Conservation (phyloP, 2,329 filamentous ascomycete species). For the Ceratocystis cubensis region DNA sequence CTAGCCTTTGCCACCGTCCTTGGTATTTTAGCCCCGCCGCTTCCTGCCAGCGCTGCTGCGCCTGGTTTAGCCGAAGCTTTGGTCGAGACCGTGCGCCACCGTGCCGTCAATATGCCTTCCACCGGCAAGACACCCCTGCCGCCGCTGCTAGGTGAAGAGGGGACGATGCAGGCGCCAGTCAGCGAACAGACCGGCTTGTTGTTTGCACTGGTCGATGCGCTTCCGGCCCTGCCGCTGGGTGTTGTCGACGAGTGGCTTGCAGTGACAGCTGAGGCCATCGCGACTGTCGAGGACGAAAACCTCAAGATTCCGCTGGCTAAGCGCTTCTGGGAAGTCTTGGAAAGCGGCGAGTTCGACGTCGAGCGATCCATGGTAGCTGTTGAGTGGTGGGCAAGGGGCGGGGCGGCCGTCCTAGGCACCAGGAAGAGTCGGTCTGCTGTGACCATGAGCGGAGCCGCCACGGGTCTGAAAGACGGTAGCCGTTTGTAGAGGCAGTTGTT, state of each 20-base stretch:
- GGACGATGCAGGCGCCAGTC: slow-evolving; percentile 26
- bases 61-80: slow-evolving; percentile 69
- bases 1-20: slow-evolving; percentile 78
- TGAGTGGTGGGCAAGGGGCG: slow-evolving; percentile 63
- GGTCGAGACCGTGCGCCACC: slow-evolving; percentile 62
- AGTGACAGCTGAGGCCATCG: slow-evolving; percentile 54
- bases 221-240: slow-evolving; percentile 58
- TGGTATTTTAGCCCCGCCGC: slow-evolving; percentile 69
- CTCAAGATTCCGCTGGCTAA: slow-evolving; percentile 55
- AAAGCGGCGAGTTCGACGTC: slow-evolving; percentile 76
- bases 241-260: slow-evolving; percentile 73
- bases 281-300: slow-evolving; percentile 45
- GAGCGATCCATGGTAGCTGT: slow-evolving; percentile 68
- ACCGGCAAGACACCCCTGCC: slow-evolving; percentile 32
- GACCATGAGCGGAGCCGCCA: slow-evolving; percentile 44
- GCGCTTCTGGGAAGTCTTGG: slow-evolving; percentile 67
- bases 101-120: slow-evolving; percentile 45
- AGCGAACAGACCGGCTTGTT: slow-evolving; percentile 70
- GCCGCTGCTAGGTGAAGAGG: slow-evolving; percentile 24
- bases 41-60: slow-evolving; percentile 57
- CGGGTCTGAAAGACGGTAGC: slow-evolving; percentile 17
- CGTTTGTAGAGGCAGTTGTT: slow-evolving; percentile 4
- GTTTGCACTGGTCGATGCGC: slow-evolving; percentile 64
- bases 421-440: slow-evolving; percentile 23
- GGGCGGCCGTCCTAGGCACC: slow-evolving; percentile 36